Conservation (phyloP, 2,329 filamentous ascomycete species). For the Reticulascus tulasneorum region DNA sequence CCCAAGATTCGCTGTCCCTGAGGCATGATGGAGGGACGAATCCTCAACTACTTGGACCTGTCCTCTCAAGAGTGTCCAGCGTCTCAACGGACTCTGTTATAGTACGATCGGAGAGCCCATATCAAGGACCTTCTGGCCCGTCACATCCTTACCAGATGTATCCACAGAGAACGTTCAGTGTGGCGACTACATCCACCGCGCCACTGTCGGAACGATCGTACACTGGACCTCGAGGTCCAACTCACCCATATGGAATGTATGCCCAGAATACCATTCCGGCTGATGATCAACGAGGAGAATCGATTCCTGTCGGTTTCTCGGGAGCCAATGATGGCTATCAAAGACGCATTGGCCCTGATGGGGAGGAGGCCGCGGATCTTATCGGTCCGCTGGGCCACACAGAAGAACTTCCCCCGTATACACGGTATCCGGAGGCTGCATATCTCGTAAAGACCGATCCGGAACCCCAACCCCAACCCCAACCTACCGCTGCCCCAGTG, state of each 20-base stretch:
- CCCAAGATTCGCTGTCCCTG: constrained; percentile 46
- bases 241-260: constrained; percentile 85
- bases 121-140: constrained; percentile 66
- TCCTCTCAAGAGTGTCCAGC: constrained; percentile 21
- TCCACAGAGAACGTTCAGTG: constrained; percentile 66
- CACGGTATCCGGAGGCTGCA: constrained; percentile 76
- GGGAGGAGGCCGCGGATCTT: constrained; percentile 82
- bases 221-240: constrained; percentile 60
- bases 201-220: constrained; percentile 56
- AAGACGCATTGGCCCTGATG: constrained; percentile 69
- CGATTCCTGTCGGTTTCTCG: constrained; percentile 71
- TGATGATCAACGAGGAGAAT: constrained; percentile 33
- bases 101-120: constrained; percentile 55
- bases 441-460: constrained; percentile 26
- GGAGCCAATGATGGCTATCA: constrained; percentile 65
- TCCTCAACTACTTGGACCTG: constrained; percentile 1
- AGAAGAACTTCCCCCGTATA: constrained; percentile 89
- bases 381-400: constrained; percentile 85
- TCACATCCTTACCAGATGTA: constrained; percentile 87
- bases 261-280: constrained; percentile 70
- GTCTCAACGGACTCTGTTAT: constrained; percentile 32
- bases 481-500: constrained; percentile 4
- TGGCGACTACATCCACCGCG: constrained; percentile 68
- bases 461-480: constrained; percentile 11
- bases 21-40: constrained; percentile 44